Evolutionary conservation across 2,329 filamentous ascomycete species (phyloP), one percentile per base, ranked within the genome.

Genomic region (Intubia oerlemansii): DNA sequence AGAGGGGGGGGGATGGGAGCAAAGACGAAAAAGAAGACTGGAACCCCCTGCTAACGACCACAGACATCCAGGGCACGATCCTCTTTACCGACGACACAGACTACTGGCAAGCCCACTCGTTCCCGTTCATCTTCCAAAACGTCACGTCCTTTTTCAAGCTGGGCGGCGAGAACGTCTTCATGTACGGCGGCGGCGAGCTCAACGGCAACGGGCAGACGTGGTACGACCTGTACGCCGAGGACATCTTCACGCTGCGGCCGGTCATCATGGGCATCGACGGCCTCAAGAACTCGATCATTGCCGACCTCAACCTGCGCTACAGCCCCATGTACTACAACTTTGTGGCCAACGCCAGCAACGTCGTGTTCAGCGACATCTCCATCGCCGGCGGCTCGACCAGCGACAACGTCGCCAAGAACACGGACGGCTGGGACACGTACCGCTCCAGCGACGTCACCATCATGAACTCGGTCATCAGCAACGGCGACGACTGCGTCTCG

Each of bases 121-220:
- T 75, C 54, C 53, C 51, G 22, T 67, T 71, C 24, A 51, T 52
- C 10, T 77, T 65, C 48, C 71, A 77, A 37, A 73, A 75, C 37
- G 58, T 61, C 5, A 69, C 65, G 1, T 65, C 65, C 2, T 75
- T 76, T 52, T 76, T 70, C 55, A 59, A 68, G 42, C 56, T 73
- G 21, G 70, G 71, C 23, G 72, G 72, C 17, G 51, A 59, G 13
- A 68, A 76, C 39, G 66, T 77, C 16, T 69, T 71, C 35, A 55
- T 77, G 32, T 76, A 71, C 36, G 70, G 69, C 13, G 63, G 43
- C 27, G 44, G 42, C 27, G 41, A 36, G 7, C 32, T 74, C 1
- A 61, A 75, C 41, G 70, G 70, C 19, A 70, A 69, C 35, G 68
- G 68, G 0, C 66, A 72, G 41, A 53, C 54, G 6, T 74, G 66